Conservation (phyloP, 2,329 filamentous ascomycete genomes). For the Ciborinia camelliae region DNA sequence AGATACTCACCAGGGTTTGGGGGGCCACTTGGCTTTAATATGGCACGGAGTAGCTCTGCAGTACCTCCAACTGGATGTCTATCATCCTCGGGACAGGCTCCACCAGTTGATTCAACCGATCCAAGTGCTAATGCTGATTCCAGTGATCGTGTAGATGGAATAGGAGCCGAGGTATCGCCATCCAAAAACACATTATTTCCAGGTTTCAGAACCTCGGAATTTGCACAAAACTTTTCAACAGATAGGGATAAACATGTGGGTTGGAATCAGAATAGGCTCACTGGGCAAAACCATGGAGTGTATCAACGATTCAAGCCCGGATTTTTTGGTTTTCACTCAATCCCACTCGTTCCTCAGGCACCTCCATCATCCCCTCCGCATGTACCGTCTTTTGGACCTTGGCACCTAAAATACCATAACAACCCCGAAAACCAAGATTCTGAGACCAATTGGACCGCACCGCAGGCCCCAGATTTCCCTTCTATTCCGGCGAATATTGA, state of each 20-base stretch:
- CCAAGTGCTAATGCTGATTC: background rate
- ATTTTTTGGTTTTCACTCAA: background rate
- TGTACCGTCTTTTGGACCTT: background rate
- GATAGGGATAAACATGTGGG: background rate
- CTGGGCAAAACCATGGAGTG: background rate
- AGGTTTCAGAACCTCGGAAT: background rate
- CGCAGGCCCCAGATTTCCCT: background rate
- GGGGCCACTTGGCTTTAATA: background rate
- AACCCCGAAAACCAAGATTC: background rate
- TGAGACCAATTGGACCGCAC: background rate
- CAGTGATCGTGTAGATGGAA: background rate
- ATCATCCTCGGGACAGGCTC: background rate
- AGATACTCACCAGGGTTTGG: conserved; percentile 18
- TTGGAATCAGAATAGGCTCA: background rate
- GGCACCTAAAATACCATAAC: background rate
- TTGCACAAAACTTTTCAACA: background rate
- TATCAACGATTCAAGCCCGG: background rate
- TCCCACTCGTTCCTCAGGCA: background rate
- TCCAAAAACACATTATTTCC: background rate
- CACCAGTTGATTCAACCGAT: background rate
- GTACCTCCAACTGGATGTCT: background rate
- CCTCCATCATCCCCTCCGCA: background rate
- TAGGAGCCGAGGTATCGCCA: background rate
- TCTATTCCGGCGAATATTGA: background rate
- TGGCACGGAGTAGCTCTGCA: background rate